Evolutionary conservation across 1,284 basidiomycete genomes (phyloP).

Genomic region (Apiotrichum brassicae): DNA sequence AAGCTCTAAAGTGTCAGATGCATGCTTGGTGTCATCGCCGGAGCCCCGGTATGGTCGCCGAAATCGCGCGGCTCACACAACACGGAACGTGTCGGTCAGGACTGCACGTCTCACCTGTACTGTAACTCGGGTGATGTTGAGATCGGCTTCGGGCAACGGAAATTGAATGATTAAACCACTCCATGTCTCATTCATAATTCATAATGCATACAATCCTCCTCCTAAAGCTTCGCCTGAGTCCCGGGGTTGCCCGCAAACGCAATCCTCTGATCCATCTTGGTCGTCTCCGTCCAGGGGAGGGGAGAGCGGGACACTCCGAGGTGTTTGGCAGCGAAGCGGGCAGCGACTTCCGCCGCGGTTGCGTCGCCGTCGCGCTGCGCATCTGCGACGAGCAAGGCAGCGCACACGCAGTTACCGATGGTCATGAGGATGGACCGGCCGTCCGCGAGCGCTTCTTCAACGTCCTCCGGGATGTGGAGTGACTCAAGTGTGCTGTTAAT

Average conservation of each 20-base stretch:
- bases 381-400: conserved; percentile 12
- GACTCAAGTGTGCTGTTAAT: not conserved
- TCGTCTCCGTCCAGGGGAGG: conserved; percentile 3
- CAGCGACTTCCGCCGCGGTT: conserved; percentile 7
- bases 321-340: conserved; percentile 2
- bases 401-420: conserved; percentile 10
- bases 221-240: conserved; percentile 3
- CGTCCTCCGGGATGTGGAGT: conserved; percentile 1
- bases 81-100: too few relatives aligned
- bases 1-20: too few relatives aligned
- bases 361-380: conserved; percentile 11
- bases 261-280: conserved; percentile 10
- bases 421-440: conserved; percentile 5
- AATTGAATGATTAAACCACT: too few relatives aligned
- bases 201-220: too few relatives aligned
- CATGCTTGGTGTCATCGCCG: too few relatives aligned
- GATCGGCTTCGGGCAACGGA: too few relatives aligned
- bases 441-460: conserved; percentile 10
- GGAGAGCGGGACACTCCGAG: not conserved
- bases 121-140: too few relatives aligned
- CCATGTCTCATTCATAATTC: too few relatives aligned
- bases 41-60: too few relatives aligned
- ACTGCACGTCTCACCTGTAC: too few relatives aligned
- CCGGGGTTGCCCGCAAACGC: conserved; percentile 9
- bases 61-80: too few relatives aligned